Conservation (phyloP, 345 rosid genomes). For the Psidium friedrichsthalianum region DNA sequence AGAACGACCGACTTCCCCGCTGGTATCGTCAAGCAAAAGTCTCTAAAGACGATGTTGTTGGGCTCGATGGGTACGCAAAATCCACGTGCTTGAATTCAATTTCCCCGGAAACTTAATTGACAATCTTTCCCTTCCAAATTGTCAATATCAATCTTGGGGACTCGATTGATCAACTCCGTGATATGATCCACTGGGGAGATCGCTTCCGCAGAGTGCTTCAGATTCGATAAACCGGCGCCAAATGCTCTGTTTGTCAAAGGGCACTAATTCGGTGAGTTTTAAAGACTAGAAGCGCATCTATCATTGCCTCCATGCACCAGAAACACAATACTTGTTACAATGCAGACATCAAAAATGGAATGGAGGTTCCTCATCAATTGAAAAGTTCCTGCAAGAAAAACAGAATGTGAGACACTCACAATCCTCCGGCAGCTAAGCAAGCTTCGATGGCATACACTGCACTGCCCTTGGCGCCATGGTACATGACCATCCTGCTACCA, state of each 20-base stretch:
- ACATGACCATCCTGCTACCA: constrained; percentile 10
- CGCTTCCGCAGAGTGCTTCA: constrained; percentile 3
- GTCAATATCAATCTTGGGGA: constrained; percentile 1
- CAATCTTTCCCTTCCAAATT: background rate
- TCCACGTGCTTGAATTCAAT: constrained; percentile 2
- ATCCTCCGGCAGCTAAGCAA: constrained; percentile 6
- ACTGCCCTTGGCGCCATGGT: constrained; percentile 10
- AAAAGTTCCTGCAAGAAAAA: background rate
- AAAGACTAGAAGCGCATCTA: background rate
- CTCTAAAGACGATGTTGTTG: background rate
- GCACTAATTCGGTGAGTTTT: background rate
- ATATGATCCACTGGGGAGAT: background rate
- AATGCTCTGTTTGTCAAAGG: background rate
- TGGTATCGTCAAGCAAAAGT: constrained; percentile 2
- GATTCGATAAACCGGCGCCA: background rate
- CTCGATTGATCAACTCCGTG: constrained; percentile 4
- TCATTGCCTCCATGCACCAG: background rate
- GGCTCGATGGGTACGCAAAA: constrained; percentile 4
- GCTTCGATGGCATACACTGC: constrained; percentile 3
- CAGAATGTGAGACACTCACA: background rate
- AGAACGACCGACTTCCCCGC: constrained; percentile 2
- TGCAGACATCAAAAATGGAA: background rate
- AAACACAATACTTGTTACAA: background rate
- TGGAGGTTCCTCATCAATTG: background rate
- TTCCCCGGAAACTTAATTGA: background rate